A percentile compares a stretch with the other conserved stretches of the same genome.
These are phyloP conservation scores for Fusarium albidum DNA, from an alignment of 2,329 filamentous ascomycete genomes.

Conservation along the genomic window DNA sequence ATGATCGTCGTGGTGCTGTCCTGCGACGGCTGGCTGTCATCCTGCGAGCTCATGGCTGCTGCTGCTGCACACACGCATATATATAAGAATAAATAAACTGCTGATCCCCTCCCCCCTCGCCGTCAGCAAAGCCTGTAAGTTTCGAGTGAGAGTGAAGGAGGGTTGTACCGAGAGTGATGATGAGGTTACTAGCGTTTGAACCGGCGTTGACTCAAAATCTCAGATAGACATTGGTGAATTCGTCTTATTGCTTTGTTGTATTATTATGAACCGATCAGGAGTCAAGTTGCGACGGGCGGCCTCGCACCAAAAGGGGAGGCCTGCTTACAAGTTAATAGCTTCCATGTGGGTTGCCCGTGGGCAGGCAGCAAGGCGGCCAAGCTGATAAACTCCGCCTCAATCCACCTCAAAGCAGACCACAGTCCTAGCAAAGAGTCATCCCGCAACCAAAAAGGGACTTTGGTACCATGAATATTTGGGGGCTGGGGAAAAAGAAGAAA, in stretches of 20 bases:
- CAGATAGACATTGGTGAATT: conserved; percentile 8
- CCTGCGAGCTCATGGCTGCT: conserved; percentile 40
- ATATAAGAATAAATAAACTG: conserved; percentile 1
- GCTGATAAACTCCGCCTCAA: conserved; percentile 28
- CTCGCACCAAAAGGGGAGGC: conserved; percentile 9
- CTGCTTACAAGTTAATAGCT: background rate
- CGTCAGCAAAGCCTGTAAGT: conserved; percentile 1
- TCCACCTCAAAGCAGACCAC: background rate
- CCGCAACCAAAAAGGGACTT: conserved; percentile 21
- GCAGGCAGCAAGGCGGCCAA: conserved; percentile 34
- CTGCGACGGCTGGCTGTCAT: conserved; percentile 46
- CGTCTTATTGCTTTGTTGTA: background rate
- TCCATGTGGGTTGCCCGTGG: conserved; percentile 22
- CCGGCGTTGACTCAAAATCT: conserved; percentile 12
- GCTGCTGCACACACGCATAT: conserved; percentile 4
- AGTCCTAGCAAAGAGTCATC: conserved; percentile 5
- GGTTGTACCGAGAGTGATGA: background rate
- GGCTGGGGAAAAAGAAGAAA: background rate
- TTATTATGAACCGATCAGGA: conserved; percentile 6
- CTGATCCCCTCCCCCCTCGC: no score
- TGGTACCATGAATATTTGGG: conserved; percentile 2
- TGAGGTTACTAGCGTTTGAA: background rate
- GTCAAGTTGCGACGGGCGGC: conserved; percentile 10
- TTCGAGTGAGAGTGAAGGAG: background rate
- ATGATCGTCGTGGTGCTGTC: conserved; percentile 47